Evolutionary conservation across 768 basidiomycete genomes (phyloP), one percentile per base, ranked within the genome.

Genomic region (Mycena indigotica): DNA sequence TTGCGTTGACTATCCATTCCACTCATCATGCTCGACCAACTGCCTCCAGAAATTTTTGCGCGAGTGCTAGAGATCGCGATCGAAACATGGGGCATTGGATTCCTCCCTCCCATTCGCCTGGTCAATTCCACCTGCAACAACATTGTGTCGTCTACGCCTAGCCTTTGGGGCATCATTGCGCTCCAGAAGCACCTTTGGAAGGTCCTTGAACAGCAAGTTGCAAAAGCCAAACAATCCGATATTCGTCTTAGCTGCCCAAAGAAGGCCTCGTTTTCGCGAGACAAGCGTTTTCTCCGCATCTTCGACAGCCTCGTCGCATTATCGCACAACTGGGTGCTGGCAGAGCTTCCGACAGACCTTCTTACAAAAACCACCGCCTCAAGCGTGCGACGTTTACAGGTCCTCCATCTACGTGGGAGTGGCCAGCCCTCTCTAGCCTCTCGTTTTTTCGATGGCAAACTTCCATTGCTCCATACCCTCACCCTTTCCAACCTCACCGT

Each of bases 1-100:
- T 35, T 35, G 32, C 32, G 17, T n/a, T n/a, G n/a, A n/a, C n/a
- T n/a, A n/a, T n/a, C n/a, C n/a, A n/a, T n/a, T n/a, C 10, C 32
- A 13, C 23, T 23, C 23, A 26, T 32, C 26, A 63, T 53, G 63
- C 32, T 69, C 41, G 64, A 71, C 57, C 48, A 61, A 16, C 52
- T 75, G 10, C 73, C 73, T 4, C 61, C 68, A 12, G 72, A 73
- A 65, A 62, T 73, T n/a, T 60, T 73, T 15, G 70, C 66, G 3
- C 39, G 59, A 15, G 60, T 66, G 12, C 69, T 74, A 56, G 70
- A 71, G 38, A 65, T 72, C 10, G 69, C 67, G 1, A 64, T 69
- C 5, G 59, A 71, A 21, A 60, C 64, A 19, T 70, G 67, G 60
- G 71, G 68, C 30, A 65, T 70, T 45, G 58, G 55, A 5, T 70